Conservation (phyloP, 176 grass and related monocot species). For the Bonia amplexicaulis region DNA sequence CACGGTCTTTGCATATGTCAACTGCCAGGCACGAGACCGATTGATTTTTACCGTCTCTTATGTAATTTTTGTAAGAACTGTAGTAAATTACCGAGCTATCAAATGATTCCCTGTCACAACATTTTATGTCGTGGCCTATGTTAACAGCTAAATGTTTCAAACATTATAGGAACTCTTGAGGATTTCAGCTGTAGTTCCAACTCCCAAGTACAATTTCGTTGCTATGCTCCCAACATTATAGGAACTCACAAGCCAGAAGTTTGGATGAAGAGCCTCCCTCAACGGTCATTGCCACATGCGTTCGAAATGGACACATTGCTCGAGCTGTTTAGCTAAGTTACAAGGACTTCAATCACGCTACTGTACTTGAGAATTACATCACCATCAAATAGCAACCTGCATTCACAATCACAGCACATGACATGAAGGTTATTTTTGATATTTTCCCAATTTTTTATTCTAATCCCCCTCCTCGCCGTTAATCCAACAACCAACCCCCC, state of each 20-base stretch:
- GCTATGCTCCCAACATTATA: background rate
- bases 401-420: background rate
- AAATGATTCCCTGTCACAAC: background rate
- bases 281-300: background rate
- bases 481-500: constrained; percentile 26
- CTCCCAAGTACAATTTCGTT: background rate
- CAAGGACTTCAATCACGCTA: no score
- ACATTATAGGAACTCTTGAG: background rate
- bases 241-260: no score
- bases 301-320: background rate
- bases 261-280: background rate
- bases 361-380: no score
- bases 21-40: no score
- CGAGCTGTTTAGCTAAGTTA: background rate
- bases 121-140: background rate
- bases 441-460: background rate
- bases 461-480: constrained; percentile 1
- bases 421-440: background rate
- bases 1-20: background rate
- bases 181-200: background rate
- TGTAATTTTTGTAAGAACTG: no score
- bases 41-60: no score
- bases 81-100: no score
- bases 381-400: background rate
- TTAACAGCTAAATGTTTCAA: background rate